Evolutionary conservation across 169 alveolate genomes (phyloP), one percentile per base, ranked within the genome.

Genomic region (Amoebophrya sp.): DNA sequence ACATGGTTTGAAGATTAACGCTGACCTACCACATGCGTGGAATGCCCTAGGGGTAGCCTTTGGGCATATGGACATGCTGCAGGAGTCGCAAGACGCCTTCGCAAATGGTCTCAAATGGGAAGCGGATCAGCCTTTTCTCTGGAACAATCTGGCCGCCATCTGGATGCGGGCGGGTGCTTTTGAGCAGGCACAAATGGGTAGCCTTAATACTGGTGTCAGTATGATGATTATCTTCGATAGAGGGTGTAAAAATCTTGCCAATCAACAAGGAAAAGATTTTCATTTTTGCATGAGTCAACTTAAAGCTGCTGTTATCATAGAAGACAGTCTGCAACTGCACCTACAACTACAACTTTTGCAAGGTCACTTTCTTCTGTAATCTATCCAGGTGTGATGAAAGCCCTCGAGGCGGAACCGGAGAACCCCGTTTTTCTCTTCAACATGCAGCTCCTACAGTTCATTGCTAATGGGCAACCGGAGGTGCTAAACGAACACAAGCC

Each of bases 61-160:
- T 29, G 53, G 36, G 6, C 34, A 89, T 34, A 0, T 89, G 90
- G 40, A 40, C 90, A 40, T 34, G n/a, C 33, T 33, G 24, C 53
- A n/a, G 90, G 40, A 33, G 90, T 3, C 53, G n/a, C 53, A 34
- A 36, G 90, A 89, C 53, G 90, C 90, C 12, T 33, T 89, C 24
- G 53, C n/a, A 24, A 36, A 40, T 89, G 90, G 90, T 14, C 18
- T 89, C 41, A 36, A 89, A 6, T 89, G 40, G n/a, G 90, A 89
- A 36, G 54, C 90, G 29, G 90, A 89, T 10, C 36, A 89, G 33
- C 41, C 90, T 33, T 89, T 36, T 36, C 40, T 89, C 54, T 89
- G 90, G 90, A 89, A 47, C 23, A 89, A 89, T 47, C 1, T 89
- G 40, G 90, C 90, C 18, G 90, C 90, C 2, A 47, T 47, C 29